Percentiles rank a stretch among this genome's conserved stretches.
Conservation (phyloP, 495 filamentous ascomycete species). For the Acidiella bohemica region DNA sequence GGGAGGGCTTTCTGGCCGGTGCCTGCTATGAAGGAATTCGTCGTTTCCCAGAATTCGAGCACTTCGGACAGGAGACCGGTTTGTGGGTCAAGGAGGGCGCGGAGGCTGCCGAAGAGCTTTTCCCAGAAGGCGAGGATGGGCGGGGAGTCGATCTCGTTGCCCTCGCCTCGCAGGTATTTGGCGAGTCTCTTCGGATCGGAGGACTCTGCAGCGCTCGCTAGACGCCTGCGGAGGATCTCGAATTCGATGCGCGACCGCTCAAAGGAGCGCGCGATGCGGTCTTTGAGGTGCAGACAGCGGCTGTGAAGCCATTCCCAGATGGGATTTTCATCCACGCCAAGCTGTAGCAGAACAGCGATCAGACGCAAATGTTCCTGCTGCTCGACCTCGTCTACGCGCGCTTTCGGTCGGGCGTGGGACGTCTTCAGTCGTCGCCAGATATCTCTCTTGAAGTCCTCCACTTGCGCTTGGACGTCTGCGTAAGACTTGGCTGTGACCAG, state of each 20-base stretch:
- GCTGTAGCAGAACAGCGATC: slow-evolving; percentile 71
- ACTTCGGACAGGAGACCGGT: slow-evolving; percentile 78
- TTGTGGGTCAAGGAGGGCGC: slow-evolving; percentile 50
- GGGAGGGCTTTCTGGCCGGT: slow-evolving; percentile 71
- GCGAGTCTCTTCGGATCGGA: slow-evolving; percentile 55
- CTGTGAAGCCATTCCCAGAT: slow-evolving; percentile 91
- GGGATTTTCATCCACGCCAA: slow-evolving; percentile 89
- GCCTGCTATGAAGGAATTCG: slow-evolving; percentile 79
- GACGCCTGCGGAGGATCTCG: slow-evolving; percentile 70
- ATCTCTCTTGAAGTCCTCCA: slow-evolving; percentile 74
- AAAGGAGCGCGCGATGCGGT: slow-evolving; percentile 61
- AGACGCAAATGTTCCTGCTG: slow-evolving; percentile 80
- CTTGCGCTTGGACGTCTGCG: slow-evolving; percentile 74
- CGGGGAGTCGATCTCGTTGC: slow-evolving; percentile 54
- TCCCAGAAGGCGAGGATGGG: slow-evolving; percentile 86
- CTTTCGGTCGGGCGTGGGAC: slow-evolving; percentile 24
- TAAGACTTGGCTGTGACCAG: slow-evolving; percentile 88
- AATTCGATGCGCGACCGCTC: slow-evolving; percentile 81
- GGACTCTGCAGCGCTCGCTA: slow-evolving; percentile 49
- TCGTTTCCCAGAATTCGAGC: slow-evolving; percentile 84
- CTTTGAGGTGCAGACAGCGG: slow-evolving; percentile 74
- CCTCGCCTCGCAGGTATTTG: slow-evolving; percentile 56
- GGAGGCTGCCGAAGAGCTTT: slow-evolving; percentile 56
- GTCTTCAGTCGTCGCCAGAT: slow-evolving; percentile 59
- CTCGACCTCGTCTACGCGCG: slow-evolving; percentile 30